Percentiles rank a stretch among this genome's conserved stretches.
phyloP scores from a whole-genome alignment of 2,329 filamentous ascomycete genomes.

The Dichotomopilus funicola region DNA sequence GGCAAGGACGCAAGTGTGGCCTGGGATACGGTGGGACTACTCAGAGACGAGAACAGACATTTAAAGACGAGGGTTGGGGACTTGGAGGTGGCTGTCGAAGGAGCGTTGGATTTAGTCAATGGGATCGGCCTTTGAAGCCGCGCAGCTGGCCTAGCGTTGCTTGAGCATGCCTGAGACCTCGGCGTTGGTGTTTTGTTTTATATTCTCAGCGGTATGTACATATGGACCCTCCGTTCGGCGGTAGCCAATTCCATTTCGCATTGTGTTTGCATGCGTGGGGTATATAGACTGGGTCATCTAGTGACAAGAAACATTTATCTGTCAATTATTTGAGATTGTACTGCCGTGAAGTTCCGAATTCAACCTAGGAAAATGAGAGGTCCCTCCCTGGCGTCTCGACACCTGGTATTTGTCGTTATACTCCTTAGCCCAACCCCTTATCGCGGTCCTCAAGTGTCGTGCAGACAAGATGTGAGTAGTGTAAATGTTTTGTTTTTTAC shows the following conservation, averaged over 20 bases:
- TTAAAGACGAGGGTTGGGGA: constrained; percentile 54
- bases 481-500: too few relatives aligned
- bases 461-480: too few relatives aligned
- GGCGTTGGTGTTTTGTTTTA: neutral
- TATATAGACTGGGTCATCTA: neutral
- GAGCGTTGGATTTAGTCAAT: constrained; percentile 53
- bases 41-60: constrained; percentile 56
- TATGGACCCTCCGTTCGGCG: too few relatives aligned
- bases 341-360: too few relatives aligned
- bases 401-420: too few relatives aligned
- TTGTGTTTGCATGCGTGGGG: neutral
- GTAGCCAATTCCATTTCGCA: neutral
- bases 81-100: constrained; percentile 54
- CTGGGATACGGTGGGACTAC: constrained; percentile 57
- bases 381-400: too few relatives aligned
- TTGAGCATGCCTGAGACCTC: neutral
- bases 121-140: constrained; percentile 40
- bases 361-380: too few relatives aligned
- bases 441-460: too few relatives aligned
- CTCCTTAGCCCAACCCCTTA: too few relatives aligned
- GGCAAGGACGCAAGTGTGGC: constrained; percentile 54
- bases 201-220: too few relatives aligned
- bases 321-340: too few relatives aligned
- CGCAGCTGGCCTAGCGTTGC: neutral
- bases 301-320: too few relatives aligned